Evolutionary conservation across 768 basidiomycete genomes (phyloP).

Genomic region (Lactarius vividus): DNA sequence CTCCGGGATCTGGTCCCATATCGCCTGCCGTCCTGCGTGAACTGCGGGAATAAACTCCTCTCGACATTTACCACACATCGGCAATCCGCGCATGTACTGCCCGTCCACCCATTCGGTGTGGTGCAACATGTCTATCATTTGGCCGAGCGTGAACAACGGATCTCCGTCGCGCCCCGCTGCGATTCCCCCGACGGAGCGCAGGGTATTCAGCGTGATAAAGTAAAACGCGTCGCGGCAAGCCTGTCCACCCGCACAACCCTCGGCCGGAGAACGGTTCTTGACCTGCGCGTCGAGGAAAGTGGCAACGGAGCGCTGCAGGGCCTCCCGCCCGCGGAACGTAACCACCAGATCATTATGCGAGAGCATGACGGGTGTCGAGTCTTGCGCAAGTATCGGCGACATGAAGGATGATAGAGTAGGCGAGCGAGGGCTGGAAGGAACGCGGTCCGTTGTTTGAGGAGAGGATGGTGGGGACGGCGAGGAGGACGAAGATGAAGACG

Average conservation of each 20-base stretch:
- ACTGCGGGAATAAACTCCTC: constrained; percentile 44
- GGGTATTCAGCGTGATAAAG: constrained; percentile 69
- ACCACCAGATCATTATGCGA: constrained; percentile 39
- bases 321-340: constrained; percentile 63
- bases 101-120: constrained; percentile 71
- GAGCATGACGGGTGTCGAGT: constrained; percentile 30
- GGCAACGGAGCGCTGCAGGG: constrained; percentile 58
- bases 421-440: constrained; percentile 19
- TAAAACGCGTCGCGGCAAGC: constrained; percentile 70
- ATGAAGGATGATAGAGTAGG: constrained; percentile 26
- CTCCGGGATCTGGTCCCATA: constrained; percentile 57
- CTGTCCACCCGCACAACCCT: constrained; percentile 43
- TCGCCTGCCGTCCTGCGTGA: constrained; percentile 51
- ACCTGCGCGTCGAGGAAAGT: constrained; percentile 59
- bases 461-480: background rate
- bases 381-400: constrained; percentile 18
- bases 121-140: constrained; percentile 69
- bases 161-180: constrained; percentile 72
- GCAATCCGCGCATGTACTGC: constrained; percentile 46
- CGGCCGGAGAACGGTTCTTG: constrained; percentile 45
- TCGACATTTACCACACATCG: constrained; percentile 53
- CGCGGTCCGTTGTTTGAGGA: background rate
- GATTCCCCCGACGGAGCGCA: constrained; percentile 69
- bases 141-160: constrained; percentile 63
- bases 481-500: constrained; percentile 6